Conservation (phyloP, 2,329 filamentous ascomycete genomes). For the Colletotrichum gloeosporioides region DNA sequence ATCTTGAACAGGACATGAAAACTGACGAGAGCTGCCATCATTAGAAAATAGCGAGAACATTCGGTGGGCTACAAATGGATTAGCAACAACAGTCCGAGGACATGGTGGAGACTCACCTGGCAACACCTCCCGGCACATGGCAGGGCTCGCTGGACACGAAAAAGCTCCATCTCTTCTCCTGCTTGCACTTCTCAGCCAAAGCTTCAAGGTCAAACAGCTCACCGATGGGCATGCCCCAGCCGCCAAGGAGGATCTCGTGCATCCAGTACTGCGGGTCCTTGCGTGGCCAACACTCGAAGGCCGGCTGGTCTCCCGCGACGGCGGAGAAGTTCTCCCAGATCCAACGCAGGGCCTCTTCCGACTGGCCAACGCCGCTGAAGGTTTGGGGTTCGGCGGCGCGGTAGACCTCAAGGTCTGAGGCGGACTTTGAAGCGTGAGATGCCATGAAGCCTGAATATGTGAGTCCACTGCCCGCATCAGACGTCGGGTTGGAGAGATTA, state of each 20-base stretch:
- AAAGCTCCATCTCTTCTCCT: constrained; percentile 39
- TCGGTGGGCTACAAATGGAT: constrained; percentile 32
- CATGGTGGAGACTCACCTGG: constrained; percentile 22
- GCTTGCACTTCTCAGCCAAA: constrained; percentile 38
- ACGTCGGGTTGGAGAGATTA: background rate
- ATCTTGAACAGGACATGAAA: background rate
- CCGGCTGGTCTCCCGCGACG: constrained; percentile 59
- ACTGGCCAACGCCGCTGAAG: constrained; percentile 49
- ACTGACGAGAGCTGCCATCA: background rate
- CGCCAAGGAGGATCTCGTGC: constrained; percentile 47
- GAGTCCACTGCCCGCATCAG: background rate
- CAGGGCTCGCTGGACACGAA: constrained; percentile 42
- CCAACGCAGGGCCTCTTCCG: constrained; percentile 56
- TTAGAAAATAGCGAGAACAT: constrained; percentile 41
- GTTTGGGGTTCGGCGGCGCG: constrained; percentile 4
- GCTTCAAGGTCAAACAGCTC: constrained; percentile 46
- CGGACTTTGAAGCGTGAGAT: constrained; percentile 13
- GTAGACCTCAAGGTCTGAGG: constrained; percentile 2
- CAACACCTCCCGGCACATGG: constrained; percentile 34
- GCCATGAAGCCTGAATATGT: constrained; percentile 13
- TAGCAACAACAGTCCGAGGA: background rate
- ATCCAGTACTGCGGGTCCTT: constrained; percentile 33
- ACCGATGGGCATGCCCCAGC: constrained; percentile 48
- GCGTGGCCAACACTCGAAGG: constrained; percentile 55
- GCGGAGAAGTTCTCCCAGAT: constrained; percentile 65